phyloP scores from a whole-genome alignment of 495 filamentous ascomycete genomes.

The Geopyxis carbonaria region DNA sequence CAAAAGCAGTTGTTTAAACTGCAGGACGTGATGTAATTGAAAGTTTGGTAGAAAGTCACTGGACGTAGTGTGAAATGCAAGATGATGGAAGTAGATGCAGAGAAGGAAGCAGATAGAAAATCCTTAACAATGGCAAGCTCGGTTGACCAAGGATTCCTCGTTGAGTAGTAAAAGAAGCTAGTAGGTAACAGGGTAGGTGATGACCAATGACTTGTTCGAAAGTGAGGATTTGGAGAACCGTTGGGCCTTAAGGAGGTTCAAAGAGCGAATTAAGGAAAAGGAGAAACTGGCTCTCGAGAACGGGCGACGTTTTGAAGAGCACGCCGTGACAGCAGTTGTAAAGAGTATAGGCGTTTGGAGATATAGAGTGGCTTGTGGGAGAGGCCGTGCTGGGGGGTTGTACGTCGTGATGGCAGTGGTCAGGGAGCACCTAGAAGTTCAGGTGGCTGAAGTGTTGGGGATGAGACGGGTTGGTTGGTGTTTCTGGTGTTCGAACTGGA shows the following conservation, averaged over 20 bases:
- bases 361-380: slow-evolving; percentile 2
- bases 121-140: slow-evolving; percentile 7
- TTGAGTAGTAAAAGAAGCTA: slow-evolving; percentile 9
- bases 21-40: no score
- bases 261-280: slow-evolving; percentile 39
- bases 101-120: no score
- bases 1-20: no score
- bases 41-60: no score
- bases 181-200: slow-evolving; percentile 3
- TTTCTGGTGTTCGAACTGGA: no score
- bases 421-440: no score
- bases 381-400: slow-evolving; percentile 1
- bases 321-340: slow-evolving; percentile 13
- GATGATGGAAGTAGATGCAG: no score
- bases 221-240: no score
- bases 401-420: not conserved
- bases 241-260: slow-evolving; percentile 36
- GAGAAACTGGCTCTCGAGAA: slow-evolving; percentile 35
- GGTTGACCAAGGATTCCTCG: slow-evolving; percentile 13
- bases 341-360: not conserved
- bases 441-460: no score
- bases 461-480: no score
- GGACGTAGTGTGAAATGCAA: no score
- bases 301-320: slow-evolving; percentile 26
- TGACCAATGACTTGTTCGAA: slow-evolving; percentile 5